A percentile compares a stretch with the other conserved stretches of the same genome.
These are phyloP conservation scores for Diddensiella transvaalensis DNA, from an alignment of 805 yeast genomes.

Conservation along the genomic window DNA sequence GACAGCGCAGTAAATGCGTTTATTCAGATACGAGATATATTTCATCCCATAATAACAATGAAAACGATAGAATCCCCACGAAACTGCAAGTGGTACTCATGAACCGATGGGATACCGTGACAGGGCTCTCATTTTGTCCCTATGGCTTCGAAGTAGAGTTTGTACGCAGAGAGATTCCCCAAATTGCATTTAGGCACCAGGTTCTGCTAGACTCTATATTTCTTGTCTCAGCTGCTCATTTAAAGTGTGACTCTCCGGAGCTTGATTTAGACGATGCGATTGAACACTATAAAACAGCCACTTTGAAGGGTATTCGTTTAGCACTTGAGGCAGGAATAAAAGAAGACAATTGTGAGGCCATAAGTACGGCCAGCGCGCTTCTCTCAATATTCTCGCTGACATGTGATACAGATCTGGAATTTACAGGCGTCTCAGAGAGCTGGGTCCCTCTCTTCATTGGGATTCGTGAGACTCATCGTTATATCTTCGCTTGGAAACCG, in stretches of 20 bases:
- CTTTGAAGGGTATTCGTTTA: not conserved
- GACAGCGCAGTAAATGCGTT: not conserved
- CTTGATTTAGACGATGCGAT: not conserved
- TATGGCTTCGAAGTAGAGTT: not conserved
- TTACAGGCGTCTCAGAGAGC: not conserved
- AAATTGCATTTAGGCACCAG: not conserved
- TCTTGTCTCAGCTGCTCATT: not conserved
- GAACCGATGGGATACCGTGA: not conserved
- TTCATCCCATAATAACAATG: not conserved
- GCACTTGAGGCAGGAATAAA: not conserved
- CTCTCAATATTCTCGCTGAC: not conserved
- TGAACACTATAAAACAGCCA: not conserved
- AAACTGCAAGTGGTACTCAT: not conserved
- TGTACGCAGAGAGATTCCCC: not conserved
- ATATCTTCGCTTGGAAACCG: not conserved
- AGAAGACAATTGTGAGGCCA: not conserved
- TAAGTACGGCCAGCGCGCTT: not conserved
- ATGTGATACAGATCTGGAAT: not conserved
- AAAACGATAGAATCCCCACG: not conserved
- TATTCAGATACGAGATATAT: not conserved
- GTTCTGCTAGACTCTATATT: not conserved
- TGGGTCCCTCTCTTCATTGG: not conserved
- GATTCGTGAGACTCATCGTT: not conserved
- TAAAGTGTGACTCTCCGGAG: not conserved
- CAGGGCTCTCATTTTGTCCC: not conserved